Conservation (phyloP, 1,284 basidiomycete genomes). For the Naganishia liquefaciens region DNA sequence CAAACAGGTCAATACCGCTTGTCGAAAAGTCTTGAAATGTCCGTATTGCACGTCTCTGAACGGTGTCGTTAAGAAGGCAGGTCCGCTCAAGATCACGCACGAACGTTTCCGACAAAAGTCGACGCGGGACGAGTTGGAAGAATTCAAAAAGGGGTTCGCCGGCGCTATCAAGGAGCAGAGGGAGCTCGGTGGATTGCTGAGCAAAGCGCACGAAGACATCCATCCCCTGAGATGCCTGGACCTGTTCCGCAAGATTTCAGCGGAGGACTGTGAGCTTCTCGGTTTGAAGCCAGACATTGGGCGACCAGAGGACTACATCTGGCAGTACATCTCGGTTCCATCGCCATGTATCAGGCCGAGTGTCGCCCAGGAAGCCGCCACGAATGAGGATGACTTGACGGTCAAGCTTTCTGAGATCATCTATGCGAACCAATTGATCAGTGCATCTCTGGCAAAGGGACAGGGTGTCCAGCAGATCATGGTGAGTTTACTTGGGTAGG, state of each 20-base stretch:
- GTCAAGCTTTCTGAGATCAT: slow-evolving; percentile 98
- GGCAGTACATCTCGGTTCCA: slow-evolving; percentile 98
- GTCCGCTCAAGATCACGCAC: slow-evolving; percentile 92
- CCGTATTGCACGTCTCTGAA: slow-evolving; percentile 92
- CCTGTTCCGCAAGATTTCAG: slow-evolving; percentile 87
- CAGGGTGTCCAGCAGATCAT: slow-evolving; percentile 85
- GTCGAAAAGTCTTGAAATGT: slow-evolving; percentile 89
- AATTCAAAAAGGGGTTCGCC: slow-evolving; percentile 81
- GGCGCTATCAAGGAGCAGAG: slow-evolving; percentile 83
- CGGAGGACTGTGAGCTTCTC: slow-evolving; percentile 84
- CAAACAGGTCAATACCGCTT: slow-evolving; percentile 85
- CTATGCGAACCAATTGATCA: slow-evolving; percentile 90
- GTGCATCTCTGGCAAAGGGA: slow-evolving; percentile 84
- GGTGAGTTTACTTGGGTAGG: slow-evolving; percentile 57
- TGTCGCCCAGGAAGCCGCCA: slow-evolving; percentile 91
- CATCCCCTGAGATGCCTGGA: slow-evolving; percentile 93
- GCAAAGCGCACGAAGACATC: slow-evolving; percentile 89
- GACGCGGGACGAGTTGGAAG: slow-evolving; percentile 81
- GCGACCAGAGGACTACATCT: slow-evolving; percentile 95
- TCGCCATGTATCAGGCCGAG: slow-evolving; percentile 97
- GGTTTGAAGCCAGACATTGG: slow-evolving; percentile 87
- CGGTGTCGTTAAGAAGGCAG: slow-evolving; percentile 95
- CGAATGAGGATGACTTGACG: slow-evolving; percentile 96
- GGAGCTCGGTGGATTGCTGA: slow-evolving; percentile 80
- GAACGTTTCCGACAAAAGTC: slow-evolving; percentile 91